These are phyloP conservation scores for Sugiyamaella castrensis DNA, from an alignment of 1,139 yeast genomes.

Conservation along the genomic window DNA sequence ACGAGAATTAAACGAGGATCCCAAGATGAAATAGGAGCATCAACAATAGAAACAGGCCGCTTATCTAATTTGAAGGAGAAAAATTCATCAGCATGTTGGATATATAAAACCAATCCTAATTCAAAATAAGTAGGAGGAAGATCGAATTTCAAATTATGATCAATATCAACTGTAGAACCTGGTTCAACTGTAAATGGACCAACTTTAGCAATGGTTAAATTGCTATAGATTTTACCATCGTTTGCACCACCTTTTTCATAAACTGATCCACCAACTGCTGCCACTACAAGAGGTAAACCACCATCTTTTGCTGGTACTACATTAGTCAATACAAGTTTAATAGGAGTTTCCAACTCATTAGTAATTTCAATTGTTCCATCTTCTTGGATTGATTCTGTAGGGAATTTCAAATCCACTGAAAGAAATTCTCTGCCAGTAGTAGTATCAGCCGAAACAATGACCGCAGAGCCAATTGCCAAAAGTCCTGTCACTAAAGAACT, in stretches of 20 bases:
- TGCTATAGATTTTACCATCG: conserved; percentile 44
- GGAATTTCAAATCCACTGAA: conserved; percentile 7
- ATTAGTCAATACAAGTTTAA: conserved; percentile 56
- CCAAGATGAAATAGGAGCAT: conserved; percentile 64
- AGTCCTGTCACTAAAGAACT: conserved; percentile 3
- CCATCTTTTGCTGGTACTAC: conserved; percentile 45
- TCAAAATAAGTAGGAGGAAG: conserved; percentile 58
- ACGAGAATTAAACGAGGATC: conserved; percentile 70
- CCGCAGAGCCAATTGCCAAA: conserved; percentile 7
- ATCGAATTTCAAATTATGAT: conserved; percentile 40
- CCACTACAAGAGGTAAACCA: conserved; percentile 47
- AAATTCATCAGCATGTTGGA: conserved; percentile 48
- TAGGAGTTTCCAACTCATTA: conserved; percentile 55
- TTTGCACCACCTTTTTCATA: conserved; percentile 40
- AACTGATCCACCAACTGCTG: conserved; percentile 75
- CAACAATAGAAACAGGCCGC: conserved; percentile 57
- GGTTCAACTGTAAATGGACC: conserved; percentile 53
- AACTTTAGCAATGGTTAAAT: conserved; percentile 61
- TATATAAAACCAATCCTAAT: conserved; percentile 58
- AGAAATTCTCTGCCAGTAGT: conserved; percentile 4
- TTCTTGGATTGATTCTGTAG: conserved; percentile 15
- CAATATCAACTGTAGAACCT: conserved; percentile 43
- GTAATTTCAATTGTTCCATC: conserved; percentile 22
- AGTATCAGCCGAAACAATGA: background rate
- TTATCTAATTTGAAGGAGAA: conserved; percentile 59